Percentiles rank a stretch among this genome's conserved stretches.
These are phyloP conservation scores for Kazachstania sp. DNA, from an alignment of 1,139 yeast genomes.

Conservation along the genomic window DNA sequence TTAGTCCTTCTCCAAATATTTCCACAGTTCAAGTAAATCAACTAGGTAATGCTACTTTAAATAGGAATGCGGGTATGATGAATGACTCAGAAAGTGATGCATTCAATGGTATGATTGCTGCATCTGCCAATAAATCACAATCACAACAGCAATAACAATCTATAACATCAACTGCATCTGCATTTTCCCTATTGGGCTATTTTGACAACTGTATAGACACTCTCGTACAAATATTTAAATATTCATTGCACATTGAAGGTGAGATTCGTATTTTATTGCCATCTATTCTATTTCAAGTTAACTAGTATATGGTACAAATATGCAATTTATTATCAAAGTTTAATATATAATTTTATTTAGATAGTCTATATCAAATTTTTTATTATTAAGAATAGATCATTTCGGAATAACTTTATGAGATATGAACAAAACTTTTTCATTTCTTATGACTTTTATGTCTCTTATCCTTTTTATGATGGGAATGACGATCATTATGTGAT, in stretches of 20 bases:
- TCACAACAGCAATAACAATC: background rate
- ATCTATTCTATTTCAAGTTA: no score
- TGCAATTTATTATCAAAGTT: no score
- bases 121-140: background rate
- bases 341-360: no score
- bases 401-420: no score
- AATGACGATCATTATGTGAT: conserved; percentile 2
- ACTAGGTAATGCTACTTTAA: background rate
- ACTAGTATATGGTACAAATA: no score
- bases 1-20: conserved; percentile 31
- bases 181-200: background rate
- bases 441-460: conserved; percentile 2
- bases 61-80: background rate
- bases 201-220: background rate
- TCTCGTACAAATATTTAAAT: background rate
- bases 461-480: conserved; percentile 1
- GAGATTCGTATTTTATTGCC: no score
- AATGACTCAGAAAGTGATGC: background rate
- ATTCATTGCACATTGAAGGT: no score
- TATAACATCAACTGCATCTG: background rate
- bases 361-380: no score
- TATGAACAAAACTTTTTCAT: background rate
- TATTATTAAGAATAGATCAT: no score
- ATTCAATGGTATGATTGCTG: background rate
- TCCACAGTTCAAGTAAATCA: background rate